Percentiles rank a stretch among this genome's conserved stretches.
Conservation (phyloP, 257 asterid species). For the Scutellaria minor region DNA sequence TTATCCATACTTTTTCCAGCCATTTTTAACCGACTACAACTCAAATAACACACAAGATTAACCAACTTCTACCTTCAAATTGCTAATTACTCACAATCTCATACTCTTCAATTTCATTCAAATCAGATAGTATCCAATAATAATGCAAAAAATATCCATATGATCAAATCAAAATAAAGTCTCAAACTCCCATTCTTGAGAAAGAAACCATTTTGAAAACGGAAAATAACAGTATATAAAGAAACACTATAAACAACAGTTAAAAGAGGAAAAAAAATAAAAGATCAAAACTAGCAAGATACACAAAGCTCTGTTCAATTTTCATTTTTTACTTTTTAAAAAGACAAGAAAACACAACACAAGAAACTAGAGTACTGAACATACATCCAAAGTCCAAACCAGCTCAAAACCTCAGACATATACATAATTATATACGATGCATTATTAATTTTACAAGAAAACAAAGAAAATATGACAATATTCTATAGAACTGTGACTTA, state of each 20-base stretch:
- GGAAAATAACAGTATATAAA: background rate
- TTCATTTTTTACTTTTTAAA: too few species aligned
- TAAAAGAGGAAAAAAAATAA: background rate
- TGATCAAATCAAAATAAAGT: background rate
- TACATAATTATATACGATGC: background rate
- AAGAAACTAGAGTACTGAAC: background rate
- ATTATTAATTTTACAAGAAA: background rate
- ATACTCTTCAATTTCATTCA: too few species aligned
- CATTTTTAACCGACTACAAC: conserved; percentile 46
- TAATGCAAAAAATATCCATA: too few species aligned
- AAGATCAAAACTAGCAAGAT: background rate
- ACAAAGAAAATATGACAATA: background rate
- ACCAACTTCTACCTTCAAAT: background rate
- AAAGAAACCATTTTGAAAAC: background rate
- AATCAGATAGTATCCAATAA: too few species aligned
- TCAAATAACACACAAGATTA: conserved; percentile 18
- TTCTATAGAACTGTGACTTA: conserved; percentile 30
- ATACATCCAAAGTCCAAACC: background rate
- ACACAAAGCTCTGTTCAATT: background rate
- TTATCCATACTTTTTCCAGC: conserved; percentile 45
- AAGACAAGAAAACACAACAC: background rate
- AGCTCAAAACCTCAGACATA: conserved; percentile 5
- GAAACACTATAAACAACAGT: background rate
- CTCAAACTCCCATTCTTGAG: conserved; percentile 5
- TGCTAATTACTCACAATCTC: too few species aligned